Evolutionary conservation across 2,329 filamentous ascomycete genomes (phyloP).

Genomic region (Xylariaceae sp.): DNA sequence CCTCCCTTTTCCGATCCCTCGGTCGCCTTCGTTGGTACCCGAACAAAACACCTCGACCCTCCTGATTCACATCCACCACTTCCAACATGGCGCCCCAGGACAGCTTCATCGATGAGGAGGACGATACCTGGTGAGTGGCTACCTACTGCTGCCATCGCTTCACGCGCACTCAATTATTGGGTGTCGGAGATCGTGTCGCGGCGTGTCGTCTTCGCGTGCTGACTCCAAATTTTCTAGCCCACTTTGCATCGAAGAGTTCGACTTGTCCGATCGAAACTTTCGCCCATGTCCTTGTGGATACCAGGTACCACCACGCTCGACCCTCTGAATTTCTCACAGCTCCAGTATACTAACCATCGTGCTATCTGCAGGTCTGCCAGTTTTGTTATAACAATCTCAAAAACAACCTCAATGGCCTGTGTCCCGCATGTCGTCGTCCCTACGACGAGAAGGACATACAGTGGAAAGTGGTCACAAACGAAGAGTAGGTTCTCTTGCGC

Average conservation of each 20-base stretch:
- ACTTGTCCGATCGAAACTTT: slow-evolving; percentile 96
- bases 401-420: slow-evolving; percentile 94
- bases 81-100: slow-evolving; percentile 63
- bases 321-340: slow-evolving; percentile 1
- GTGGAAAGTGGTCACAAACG: slow-evolving; percentile 89
- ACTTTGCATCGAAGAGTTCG: slow-evolving; percentile 97
- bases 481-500: slow-evolving; percentile 66
- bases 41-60: no score
- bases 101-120: slow-evolving; percentile 67
- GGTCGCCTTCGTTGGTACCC: neutral
- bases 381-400: slow-evolving; percentile 99
- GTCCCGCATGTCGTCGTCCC: slow-evolving; percentile 90
- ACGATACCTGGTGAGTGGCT: slow-evolving; percentile 60
- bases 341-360: slow-evolving; percentile 13
- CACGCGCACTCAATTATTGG: slow-evolving; percentile 5
- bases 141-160: slow-evolving; percentile 4
- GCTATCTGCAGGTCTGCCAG: slow-evolving; percentile 75
- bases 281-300: slow-evolving; percentile 96
- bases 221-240: slow-evolving; percentile 56
- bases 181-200: neutral
- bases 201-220: slow-evolving; percentile 18
- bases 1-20: neutral
- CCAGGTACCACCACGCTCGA: slow-evolving; percentile 61
- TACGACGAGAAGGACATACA: slow-evolving; percentile 98
- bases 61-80: no score